Evolutionary conservation across 495 filamentous ascomycete genomes (phyloP).

Genomic region (Aspergillus cristatus): DNA sequence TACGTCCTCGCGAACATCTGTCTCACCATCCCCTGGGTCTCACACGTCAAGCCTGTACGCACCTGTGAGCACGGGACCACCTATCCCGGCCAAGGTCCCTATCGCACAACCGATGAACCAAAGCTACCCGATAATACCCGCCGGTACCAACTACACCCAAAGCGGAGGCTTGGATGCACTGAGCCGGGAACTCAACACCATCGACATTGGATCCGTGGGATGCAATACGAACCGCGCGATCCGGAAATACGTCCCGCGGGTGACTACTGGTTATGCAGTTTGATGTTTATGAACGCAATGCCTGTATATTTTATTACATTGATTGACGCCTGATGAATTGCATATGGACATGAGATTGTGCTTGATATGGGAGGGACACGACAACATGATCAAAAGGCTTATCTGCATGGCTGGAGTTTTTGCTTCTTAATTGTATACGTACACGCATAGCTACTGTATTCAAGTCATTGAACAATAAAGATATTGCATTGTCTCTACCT

Average conservation of each 20-base stretch:
- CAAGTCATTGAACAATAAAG: no score
- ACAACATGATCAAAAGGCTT: no score
- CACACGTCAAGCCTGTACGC: conserved; percentile 26
- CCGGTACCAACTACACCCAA: conserved; percentile 5
- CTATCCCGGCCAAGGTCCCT: conserved; percentile 70
- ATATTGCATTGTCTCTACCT: no score
- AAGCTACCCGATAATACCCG: conserved; percentile 18
- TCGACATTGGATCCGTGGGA: conserved; percentile 61
- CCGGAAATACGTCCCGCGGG: conserved; percentile 18
- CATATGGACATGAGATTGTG: conserved; percentile 5
- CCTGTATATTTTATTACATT: no score
- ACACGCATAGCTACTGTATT: no score
- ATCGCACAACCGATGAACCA: conserved; percentile 30
- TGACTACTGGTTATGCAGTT: conserved; percentile 25
- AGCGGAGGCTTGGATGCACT: conserved; percentile 51
- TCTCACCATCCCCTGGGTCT: conserved; percentile 14
- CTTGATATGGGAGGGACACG: no score
- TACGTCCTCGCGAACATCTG: not conserved
- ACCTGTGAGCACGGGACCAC: conserved; percentile 38
- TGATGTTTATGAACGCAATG: conserved; percentile 10
- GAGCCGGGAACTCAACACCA: conserved; percentile 70
- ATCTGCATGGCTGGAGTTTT: no score
- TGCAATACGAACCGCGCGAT: conserved; percentile 16
- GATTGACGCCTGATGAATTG: conserved; percentile 6
- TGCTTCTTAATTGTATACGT: no score